Conservation (phyloP, 352 stramenopile genomes). For the Globisporangium emineosum region DNA sequence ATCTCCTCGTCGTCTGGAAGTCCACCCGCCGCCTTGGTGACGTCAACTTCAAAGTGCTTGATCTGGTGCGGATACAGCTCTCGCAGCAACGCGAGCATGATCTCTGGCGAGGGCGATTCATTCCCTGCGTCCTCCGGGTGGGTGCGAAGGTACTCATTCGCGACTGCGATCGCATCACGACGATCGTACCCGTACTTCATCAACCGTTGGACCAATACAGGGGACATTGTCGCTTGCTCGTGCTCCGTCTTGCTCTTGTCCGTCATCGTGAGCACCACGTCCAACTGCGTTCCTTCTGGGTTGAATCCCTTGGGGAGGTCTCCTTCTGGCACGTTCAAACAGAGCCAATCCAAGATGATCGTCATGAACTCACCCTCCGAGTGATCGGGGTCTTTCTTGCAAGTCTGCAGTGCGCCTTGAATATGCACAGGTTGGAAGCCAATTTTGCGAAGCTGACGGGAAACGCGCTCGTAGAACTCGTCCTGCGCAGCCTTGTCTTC, state of each 20-base stretch:
- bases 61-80: conserved; percentile 45
- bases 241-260: conserved; percentile 8
- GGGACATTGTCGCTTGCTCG: conserved; percentile 19
- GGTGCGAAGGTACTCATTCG: conserved; percentile 37
- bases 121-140: conserved; percentile 18
- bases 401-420: conserved; percentile 35
- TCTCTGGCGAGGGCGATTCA: conserved; percentile 35
- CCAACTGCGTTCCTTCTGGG: conserved; percentile 86
- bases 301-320: conserved; percentile 85
- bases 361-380: conserved; percentile 34
- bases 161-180: conserved; percentile 39
- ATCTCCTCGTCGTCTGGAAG: conserved; percentile 40
- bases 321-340: conserved; percentile 67
- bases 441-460: conserved; percentile 39
- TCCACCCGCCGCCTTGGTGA: background rate
- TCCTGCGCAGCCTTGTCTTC: conserved; percentile 15
- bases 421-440: conserved; percentile 59
- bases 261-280: conserved; percentile 52
- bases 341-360: conserved; percentile 76
- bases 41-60: conserved; percentile 31
- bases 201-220: conserved; percentile 61
- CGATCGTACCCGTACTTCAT: conserved; percentile 82
- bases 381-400: conserved; percentile 22
- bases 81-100: conserved; percentile 37
- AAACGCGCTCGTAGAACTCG: conserved; percentile 24